Evolutionary conservation across 306 rosid species (phyloP).

Genomic region (Rosa lucieae): DNA sequence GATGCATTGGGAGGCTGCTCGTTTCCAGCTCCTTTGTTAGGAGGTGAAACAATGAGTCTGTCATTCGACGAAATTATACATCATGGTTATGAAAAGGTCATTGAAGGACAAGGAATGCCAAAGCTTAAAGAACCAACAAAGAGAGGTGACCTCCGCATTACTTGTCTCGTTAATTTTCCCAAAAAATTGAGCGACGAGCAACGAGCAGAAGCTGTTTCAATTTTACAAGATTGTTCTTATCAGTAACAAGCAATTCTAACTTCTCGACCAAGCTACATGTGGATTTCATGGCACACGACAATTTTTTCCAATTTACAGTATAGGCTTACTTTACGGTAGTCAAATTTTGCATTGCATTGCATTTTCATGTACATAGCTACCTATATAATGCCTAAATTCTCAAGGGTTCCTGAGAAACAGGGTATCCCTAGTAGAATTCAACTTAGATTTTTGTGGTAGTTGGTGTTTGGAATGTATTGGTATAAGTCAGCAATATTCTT

Average conservation of each 20-base stretch:
- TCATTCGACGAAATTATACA: constrained; percentile 58
- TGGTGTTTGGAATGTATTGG: neutral
- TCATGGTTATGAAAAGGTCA: constrained; percentile 67
- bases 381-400: neutral
- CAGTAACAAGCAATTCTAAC: neutral
- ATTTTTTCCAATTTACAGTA: neutral
- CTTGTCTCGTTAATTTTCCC: constrained; percentile 66
- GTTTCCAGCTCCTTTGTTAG: constrained; percentile 66
- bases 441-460: neutral
- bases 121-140: constrained; percentile 39
- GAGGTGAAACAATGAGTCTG: constrained; percentile 63
- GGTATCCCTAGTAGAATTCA: neutral
- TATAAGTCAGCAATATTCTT: neutral
- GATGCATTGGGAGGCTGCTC: constrained; percentile 82
- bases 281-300: neutral
- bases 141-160: constrained; percentile 74
- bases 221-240: constrained; percentile 56
- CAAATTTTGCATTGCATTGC: neutral
- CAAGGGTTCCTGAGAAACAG: neutral
- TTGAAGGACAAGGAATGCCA: constrained; percentile 87
- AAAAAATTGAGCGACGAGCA: constrained; percentile 48
- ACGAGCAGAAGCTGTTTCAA: constrained; percentile 53
- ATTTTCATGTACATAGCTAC: neutral
- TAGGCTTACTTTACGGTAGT: constrained; percentile 2
- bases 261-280: neutral